phyloP scores from a whole-genome alignment of 2,329 filamentous ascomycete species.

The Pseudocercospora vitis region DNA sequence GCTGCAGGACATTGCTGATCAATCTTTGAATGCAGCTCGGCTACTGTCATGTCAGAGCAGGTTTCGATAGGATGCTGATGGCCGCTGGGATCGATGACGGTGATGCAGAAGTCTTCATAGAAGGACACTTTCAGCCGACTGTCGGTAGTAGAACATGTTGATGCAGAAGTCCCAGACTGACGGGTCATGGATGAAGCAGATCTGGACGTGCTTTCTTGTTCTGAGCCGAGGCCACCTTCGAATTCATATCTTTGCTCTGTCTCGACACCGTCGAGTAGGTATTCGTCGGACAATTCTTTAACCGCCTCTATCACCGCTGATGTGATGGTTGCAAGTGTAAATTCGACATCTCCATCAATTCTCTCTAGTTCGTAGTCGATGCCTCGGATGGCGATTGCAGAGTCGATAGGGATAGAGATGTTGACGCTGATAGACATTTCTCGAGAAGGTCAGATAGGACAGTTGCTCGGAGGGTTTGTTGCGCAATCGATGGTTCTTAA shows the following conservation, averaged over 20 bases:
- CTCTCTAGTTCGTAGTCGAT: slow-evolving; percentile 17
- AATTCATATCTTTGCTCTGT: not conserved
- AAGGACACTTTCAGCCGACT: not conserved
- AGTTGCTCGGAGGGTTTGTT: not conserved
- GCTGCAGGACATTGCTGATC: slow-evolving; percentile 16
- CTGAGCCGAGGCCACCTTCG: not conserved
- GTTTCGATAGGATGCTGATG: slow-evolving; percentile 10
- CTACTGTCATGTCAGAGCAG: slow-evolving; percentile 16
- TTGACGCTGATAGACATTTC: slow-evolving; percentile 17
- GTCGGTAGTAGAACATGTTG: not conserved
- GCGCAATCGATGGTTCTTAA: slow-evolving; percentile 1
- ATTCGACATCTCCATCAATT: slow-evolving; percentile 16
- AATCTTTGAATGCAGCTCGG: slow-evolving; percentile 14
- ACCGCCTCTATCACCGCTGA: slow-evolving; percentile 20
- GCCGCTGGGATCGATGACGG: slow-evolving; percentile 10
- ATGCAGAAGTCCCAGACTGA: not conserved
- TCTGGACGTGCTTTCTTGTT: not conserved
- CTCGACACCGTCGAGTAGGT: slow-evolving; percentile 2
- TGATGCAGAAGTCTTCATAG: slow-evolving; percentile 13
- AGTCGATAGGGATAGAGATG: slow-evolving; percentile 13
- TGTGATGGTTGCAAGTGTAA: slow-evolving; percentile 18
- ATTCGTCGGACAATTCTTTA: slow-evolving; percentile 14
- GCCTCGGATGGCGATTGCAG: slow-evolving; percentile 15
- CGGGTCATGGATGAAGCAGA: slow-evolving; percentile 8
- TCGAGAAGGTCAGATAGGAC: not conserved